Evolutionary conservation across 2,329 filamentous ascomycete genomes (phyloP).

Genomic region (Colletotrichum sp.): DNA sequence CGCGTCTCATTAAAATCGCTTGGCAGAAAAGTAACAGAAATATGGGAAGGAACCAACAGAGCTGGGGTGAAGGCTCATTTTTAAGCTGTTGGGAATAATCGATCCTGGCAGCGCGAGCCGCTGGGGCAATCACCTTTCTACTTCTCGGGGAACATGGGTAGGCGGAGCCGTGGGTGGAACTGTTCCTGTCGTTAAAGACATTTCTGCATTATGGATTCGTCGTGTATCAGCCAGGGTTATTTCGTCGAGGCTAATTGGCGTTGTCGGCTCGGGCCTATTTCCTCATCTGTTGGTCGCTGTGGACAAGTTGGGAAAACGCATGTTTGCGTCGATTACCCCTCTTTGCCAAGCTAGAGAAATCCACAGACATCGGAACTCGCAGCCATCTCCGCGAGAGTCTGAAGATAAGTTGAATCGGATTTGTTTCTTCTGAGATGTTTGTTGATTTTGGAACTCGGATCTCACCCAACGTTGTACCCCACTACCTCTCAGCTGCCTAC

Average conservation of each 20-base stretch:
- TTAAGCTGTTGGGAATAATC: neutral
- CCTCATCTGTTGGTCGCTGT: neutral
- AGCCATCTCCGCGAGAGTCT: neutral
- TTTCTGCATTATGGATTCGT: neutral
- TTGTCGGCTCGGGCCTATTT: neutral
- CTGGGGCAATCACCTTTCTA: neutral
- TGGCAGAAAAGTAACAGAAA: neutral
- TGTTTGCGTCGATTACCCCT: neutral
- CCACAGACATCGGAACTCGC: neutral
- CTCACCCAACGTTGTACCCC: too few relatives aligned
- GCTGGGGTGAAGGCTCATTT: neutral
- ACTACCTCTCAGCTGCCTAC: too few relatives aligned
- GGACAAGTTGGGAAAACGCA: neutral
- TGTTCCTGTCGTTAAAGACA: rapidly evolving
- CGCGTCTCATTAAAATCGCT: rapidly evolving
- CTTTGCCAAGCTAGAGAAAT: neutral
- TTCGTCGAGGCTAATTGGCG: neutral
- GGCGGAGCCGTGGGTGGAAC: neutral
- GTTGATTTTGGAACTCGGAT: rapidly evolving
- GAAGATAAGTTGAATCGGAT: too few relatives aligned
- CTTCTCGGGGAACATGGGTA: neutral
- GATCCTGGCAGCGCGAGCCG: neutral
- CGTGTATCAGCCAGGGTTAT: neutral
- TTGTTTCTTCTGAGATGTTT: too few relatives aligned
- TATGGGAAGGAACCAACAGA: neutral